Conservation (phyloP, 1,284 basidiomycete genomes). For the Cutaneotrichosporon sp. region DNA sequence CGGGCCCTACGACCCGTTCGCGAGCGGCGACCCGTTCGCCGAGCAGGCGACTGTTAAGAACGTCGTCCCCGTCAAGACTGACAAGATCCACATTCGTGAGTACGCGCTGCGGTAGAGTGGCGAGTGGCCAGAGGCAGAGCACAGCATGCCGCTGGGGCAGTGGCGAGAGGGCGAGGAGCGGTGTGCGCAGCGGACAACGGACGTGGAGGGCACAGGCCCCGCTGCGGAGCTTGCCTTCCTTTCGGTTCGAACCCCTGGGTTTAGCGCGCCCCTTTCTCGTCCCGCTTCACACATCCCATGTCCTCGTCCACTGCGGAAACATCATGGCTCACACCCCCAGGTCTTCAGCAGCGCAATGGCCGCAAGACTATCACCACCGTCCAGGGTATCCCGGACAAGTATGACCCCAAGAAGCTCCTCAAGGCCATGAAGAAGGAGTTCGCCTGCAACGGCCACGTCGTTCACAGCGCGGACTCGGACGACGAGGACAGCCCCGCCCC, state of each 20-base stretch:
- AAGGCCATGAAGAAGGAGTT: conserved; percentile 99
- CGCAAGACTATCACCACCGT: conserved; percentile 98
- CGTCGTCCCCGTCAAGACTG: conserved; percentile 59
- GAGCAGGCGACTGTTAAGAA: conserved; percentile 34
- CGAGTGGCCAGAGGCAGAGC: too few species aligned
- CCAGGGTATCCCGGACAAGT: conserved; percentile 94
- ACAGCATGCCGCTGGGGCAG: background rate
- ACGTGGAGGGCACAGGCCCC: background rate
- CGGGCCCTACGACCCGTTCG: conserved; percentile 74
- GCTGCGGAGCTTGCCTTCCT: background rate
- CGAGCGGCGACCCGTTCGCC: conserved; percentile 69
- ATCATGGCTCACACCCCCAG: conserved; percentile 26
- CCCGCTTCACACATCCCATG: background rate
- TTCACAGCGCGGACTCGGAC: conserved; percentile 56
- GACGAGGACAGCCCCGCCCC: conserved; percentile 48
- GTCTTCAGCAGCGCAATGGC: conserved; percentile 98
- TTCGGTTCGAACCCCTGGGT: background rate
- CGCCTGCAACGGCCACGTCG: conserved; percentile 97
- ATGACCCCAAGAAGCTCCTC: conserved; percentile 96
- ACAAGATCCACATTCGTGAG: conserved; percentile 87
- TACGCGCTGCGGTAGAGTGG: conserved; percentile 4
- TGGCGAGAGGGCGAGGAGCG: background rate
- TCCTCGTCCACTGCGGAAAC: background rate
- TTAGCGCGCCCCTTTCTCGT: background rate
- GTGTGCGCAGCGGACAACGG: background rate